Evolutionary conservation across 2,329 filamentous ascomycete genomes (phyloP), one percentile per base, ranked within the genome.

Genomic region (Alternaria hordeiaustralica): DNA sequence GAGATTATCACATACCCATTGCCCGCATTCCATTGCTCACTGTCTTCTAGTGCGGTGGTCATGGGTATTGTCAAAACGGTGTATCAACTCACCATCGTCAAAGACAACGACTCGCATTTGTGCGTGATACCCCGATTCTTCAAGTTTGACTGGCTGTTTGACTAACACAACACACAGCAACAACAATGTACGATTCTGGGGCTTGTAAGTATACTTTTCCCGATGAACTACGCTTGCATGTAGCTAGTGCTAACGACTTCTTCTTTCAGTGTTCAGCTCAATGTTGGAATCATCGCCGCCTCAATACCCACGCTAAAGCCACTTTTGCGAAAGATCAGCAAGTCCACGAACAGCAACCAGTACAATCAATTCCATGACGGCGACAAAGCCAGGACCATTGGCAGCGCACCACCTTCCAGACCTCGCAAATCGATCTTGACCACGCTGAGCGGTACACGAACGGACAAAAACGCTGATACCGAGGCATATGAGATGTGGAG

Each of bases 291-390:
- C 12, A 58, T 45, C 12, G 58, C 54, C 9, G 51, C 58, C 23
- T 51, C 50, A n/a, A 64, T 61, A 44, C 53, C 54, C 10, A 58
- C 53, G 3, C 23, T 64, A 6, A 58, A 58, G 20, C 58, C 58
- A 3, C 53, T 55, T 11, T 43, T 64, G 5, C 33, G 47, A n/a
- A 53, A 30, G 20, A 21, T 11, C 5, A 46, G 20, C 4, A 18
- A 28, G 20, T 45, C 46, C 12, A 46, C 58, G 3, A 30, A 25
- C 33, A 45, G 26, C 15, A 58, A 28, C 36, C 28, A 20, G 3
- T 61, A 58, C 33, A 25, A 45, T 10, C 23, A 26, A 28, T 28
- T 49, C 23, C 25, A 49, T n/a, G 46, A 51, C 25, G 28, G 44
- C 33, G 59, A 61, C 7, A 36, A 51, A 23, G 33, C 43, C 26